These are phyloP conservation scores for Tuber brumale DNA, from an alignment of 495 filamentous ascomycete species.

Conservation along the genomic window DNA sequence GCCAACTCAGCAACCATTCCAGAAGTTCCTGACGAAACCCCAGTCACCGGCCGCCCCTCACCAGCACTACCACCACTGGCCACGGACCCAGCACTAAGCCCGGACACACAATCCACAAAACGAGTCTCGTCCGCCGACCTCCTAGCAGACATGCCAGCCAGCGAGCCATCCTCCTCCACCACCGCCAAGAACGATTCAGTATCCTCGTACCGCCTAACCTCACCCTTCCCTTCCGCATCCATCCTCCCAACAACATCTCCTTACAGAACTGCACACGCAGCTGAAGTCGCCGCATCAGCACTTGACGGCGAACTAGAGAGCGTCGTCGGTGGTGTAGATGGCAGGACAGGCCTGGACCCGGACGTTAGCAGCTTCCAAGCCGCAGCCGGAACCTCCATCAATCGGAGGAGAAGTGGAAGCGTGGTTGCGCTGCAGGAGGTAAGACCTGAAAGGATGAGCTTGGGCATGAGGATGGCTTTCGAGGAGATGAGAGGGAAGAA, in stretches of 20 bases:
- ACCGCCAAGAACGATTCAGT: conserved; percentile 24
- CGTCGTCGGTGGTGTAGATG: conserved; percentile 40
- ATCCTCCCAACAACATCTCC: conserved; percentile 15
- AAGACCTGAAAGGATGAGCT: conserved; percentile 25
- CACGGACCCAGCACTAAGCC: conserved; percentile 10
- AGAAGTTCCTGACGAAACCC: conserved; percentile 7
- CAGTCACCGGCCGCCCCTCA: conserved; percentile 22
- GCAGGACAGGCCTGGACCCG: conserved; percentile 40
- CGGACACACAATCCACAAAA: not conserved
- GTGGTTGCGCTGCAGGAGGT: conserved; percentile 16
- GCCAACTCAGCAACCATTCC: conserved; percentile 7
- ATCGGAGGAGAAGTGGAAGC: conserved; percentile 19
- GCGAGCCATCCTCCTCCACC: conserved; percentile 6
- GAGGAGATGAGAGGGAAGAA: conserved; percentile 23
- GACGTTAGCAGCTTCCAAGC: conserved; percentile 21
- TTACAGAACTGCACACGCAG: conserved; percentile 36
- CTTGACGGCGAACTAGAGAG: conserved; percentile 33
- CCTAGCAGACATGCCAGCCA: conserved; percentile 19
- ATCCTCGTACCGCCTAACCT: conserved; percentile 33
- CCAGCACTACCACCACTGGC: conserved; percentile 5
- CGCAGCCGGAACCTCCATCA: conserved; percentile 5
- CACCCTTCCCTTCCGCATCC: conserved; percentile 34
- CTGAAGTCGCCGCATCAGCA: conserved; percentile 37
- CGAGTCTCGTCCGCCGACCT: conserved; percentile 24
- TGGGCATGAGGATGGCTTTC: conserved; percentile 36